These are phyloP conservation scores for Trichoderma atroviride DNA, from an alignment of 2,329 filamentous ascomycete species.

Conservation along the genomic window DNA sequence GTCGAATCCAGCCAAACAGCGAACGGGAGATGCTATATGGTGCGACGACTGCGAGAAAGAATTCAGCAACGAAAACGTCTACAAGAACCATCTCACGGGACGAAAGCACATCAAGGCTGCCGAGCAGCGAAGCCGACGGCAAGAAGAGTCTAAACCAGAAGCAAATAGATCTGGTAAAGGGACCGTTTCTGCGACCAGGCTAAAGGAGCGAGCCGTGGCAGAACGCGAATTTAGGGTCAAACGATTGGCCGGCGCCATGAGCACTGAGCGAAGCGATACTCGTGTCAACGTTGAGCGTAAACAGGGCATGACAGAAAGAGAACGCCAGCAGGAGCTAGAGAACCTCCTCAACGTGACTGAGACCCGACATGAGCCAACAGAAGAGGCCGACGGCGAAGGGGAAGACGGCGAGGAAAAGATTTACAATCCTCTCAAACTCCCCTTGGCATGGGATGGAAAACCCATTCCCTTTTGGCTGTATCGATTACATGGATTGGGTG, in stretches of 20 bases:
- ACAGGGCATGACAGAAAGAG: slow-evolving; percentile 95
- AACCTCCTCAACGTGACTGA: slow-evolving; percentile 65
- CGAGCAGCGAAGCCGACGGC: slow-evolving; percentile 60
- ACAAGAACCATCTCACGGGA: slow-evolving; percentile 83
- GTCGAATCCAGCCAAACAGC: slow-evolving; percentile 35
- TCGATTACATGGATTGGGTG: slow-evolving; percentile 90
- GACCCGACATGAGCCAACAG: slow-evolving; percentile 41
- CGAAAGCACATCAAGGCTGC: slow-evolving; percentile 92
- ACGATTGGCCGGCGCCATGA: slow-evolving; percentile 78
- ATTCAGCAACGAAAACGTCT: slow-evolving; percentile 94
- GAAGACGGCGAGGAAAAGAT: slow-evolving; percentile 83
- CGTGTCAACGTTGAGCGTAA: slow-evolving; percentile 93
- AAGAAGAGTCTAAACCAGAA: slow-evolving; percentile 42
- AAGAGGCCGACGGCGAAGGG: slow-evolving; percentile 68
- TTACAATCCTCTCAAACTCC: slow-evolving; percentile 95
- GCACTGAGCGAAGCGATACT: slow-evolving; percentile 84
- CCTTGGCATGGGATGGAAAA: slow-evolving; percentile 96
- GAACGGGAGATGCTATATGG: slow-evolving; percentile 70
- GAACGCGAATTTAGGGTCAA: slow-evolving; percentile 84
- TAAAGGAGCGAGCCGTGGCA: slow-evolving; percentile 90
- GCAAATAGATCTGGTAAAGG: slow-evolving; percentile 35
- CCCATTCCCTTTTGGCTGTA: slow-evolving; percentile 99
- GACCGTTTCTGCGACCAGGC: slow-evolving; percentile 49
- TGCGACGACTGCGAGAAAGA: slow-evolving; percentile 92
- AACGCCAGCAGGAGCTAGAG: slow-evolving; percentile 91